These are phyloP conservation scores for Rhodotorula sp. DNA, from an alignment of 1,284 basidiomycete species.

Conservation along the genomic window DNA sequence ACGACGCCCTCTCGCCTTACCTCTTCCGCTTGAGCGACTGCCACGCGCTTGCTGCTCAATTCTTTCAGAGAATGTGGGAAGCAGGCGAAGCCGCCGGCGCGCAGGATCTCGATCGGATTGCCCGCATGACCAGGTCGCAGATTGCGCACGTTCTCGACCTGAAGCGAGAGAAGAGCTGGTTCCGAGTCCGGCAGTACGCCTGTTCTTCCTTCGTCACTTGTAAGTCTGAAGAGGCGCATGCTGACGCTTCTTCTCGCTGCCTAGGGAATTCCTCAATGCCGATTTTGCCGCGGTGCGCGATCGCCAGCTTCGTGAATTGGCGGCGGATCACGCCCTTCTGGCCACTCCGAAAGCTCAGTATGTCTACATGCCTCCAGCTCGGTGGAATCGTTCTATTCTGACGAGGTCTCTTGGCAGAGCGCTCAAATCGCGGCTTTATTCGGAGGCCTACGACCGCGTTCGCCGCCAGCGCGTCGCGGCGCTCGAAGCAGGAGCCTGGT, in stretches of 20 bases:
- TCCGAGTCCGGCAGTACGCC: conserved; percentile 19
- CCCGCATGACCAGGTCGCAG: conserved; percentile 81
- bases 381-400: neutral
- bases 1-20: conserved; percentile 63
- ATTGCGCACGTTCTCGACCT: conserved; percentile 29
- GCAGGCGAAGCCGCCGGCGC: conserved; percentile 83
- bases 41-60: conserved; percentile 76
- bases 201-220: conserved; percentile 64
- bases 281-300: conserved; percentile 86
- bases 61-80: conserved; percentile 93
- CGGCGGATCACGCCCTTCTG: conserved; percentile 83
- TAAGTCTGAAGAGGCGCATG: neutral
- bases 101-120: conserved; percentile 77
- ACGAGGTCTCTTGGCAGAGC: neutral
- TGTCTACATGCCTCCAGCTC: neutral
- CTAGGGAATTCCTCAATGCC: conserved; percentile 72
- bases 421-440: conserved; percentile 68
- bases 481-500: conserved; percentile 85
- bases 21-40: conserved; percentile 71
- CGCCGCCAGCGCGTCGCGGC: conserved; percentile 85
- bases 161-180: conserved; percentile 21
- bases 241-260: conserved; percentile 44
- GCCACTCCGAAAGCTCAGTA: conserved; percentile 70
- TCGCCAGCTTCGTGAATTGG: conserved; percentile 89
- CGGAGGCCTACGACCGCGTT: conserved; percentile 89